Conservation (phyloP, 1,284 basidiomycete species). For the Neonothopanus nambi region DNA sequence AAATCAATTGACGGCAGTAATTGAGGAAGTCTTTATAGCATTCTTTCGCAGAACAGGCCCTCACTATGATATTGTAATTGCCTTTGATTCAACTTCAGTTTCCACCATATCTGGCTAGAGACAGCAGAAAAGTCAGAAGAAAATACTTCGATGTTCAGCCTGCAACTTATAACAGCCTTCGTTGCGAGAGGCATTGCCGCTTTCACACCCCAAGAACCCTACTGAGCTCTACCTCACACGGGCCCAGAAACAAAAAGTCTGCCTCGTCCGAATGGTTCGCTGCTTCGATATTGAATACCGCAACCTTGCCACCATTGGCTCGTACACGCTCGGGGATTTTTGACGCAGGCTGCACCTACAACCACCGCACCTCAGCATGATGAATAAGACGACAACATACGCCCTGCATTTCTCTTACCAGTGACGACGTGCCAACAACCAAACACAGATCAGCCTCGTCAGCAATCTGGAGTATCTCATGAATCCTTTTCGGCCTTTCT, state of each 20-base stretch:
- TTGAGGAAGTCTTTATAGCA: no score
- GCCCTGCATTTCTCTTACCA: constrained; percentile 30
- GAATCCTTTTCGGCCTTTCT: constrained; percentile 36
- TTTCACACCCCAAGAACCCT: constrained; percentile 7
- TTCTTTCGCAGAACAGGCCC: no score
- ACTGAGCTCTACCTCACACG: constrained; percentile 29
- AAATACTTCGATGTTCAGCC: no score
- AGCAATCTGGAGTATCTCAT: constrained; percentile 37
- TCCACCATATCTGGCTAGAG: no score
- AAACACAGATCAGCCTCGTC: constrained; percentile 45
- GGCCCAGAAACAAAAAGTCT: constrained; percentile 39
- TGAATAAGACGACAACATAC: neutral
- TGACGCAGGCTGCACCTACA: constrained; percentile 49
- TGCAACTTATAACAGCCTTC: no score
- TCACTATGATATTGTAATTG: no score
- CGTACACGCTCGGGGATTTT: constrained; percentile 38
- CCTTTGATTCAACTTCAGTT: no score
- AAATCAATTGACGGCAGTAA: no score
- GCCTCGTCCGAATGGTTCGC: constrained; percentile 29
- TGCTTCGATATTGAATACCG: constrained; percentile 45
- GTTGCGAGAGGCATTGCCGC: no score
- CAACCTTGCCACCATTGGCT: constrained; percentile 42
- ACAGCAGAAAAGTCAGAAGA: no score
- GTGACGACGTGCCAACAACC: constrained; percentile 54
- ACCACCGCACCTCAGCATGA: neutral